Percentiles rank a stretch among this genome's conserved stretches.
Evolutionary conservation across 805 yeast species (phyloP).

Genomic region (Metschnikowia colocasiae): DNA sequence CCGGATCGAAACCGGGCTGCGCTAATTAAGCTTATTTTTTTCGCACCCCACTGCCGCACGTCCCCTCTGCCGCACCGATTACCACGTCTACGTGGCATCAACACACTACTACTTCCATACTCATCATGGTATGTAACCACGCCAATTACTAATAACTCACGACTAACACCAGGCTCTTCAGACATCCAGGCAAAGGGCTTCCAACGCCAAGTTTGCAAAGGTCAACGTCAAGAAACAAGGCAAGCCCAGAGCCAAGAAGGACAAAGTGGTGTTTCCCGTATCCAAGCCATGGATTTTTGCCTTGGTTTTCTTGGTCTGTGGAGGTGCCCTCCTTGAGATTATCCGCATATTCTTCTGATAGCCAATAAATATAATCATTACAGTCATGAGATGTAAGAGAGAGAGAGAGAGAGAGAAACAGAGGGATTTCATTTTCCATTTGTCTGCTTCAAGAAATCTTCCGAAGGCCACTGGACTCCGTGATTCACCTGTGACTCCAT

Average conservation of each 20-base stretch:
- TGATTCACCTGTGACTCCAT: too few species aligned
- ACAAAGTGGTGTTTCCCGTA: conserved; percentile 46
- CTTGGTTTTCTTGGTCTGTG: conserved; percentile 65
- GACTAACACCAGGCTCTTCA: too few species aligned
- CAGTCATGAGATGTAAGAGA: background rate
- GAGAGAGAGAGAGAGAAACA: background rate
- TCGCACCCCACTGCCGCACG: too few species aligned
- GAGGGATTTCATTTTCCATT: background rate
- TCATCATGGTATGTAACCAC: too few species aligned
- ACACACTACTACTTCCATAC: too few species aligned
- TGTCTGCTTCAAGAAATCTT: too few species aligned
- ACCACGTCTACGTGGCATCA: too few species aligned
- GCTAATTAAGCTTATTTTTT: too few species aligned
- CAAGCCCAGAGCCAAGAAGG: conserved; percentile 48
- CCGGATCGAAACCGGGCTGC: conserved; percentile 78
- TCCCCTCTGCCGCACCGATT: too few species aligned
- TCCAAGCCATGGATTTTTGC: conserved; percentile 62
- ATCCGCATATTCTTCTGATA: conserved; percentile 46
- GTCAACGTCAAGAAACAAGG: conserved; percentile 72
- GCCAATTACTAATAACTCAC: too few species aligned
- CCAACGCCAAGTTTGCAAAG: conserved; percentile 50
- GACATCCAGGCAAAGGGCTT: too few species aligned
- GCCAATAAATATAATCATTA: background rate
- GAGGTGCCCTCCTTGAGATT: conserved; percentile 78
- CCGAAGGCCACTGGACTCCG: too few species aligned